These are phyloP conservation scores for Fusarium nodosum DNA, from an alignment of 2,329 filamentous ascomycete species.

Conservation along the genomic window DNA sequence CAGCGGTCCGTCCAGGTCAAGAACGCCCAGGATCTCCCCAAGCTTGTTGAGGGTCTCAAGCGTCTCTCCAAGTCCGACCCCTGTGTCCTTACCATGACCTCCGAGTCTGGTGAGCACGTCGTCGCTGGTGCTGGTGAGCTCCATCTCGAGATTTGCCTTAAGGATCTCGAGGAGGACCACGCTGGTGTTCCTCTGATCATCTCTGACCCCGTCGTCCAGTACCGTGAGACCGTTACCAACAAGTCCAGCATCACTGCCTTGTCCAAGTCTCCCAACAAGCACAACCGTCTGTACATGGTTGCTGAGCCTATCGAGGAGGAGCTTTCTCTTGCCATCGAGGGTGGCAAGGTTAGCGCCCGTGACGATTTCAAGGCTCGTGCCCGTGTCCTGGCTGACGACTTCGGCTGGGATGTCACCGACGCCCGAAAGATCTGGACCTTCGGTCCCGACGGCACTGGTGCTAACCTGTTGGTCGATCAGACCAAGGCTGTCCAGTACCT, in stretches of 20 bases:
- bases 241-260: constrained; percentile 95
- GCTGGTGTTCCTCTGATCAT: constrained; percentile 97
- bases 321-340: constrained; percentile 89
- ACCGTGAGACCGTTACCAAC: constrained; percentile 92
- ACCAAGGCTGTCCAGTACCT: constrained; percentile 99
- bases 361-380: constrained; percentile 99
- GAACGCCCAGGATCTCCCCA: constrained; percentile 99
- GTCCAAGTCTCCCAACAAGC: constrained; percentile 99
- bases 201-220: constrained; percentile 97
- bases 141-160: constrained; percentile 99
- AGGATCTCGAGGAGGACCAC: constrained; percentile 99
- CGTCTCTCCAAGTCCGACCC: constrained; percentile 99
- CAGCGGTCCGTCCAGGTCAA: constrained; percentile 99
- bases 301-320: constrained; percentile 94
- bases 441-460: constrained; percentile 95
- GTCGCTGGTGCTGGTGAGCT: constrained; percentile 99
- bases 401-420: constrained; percentile 99
- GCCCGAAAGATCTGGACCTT: constrained; percentile 99
- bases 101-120: constrained; percentile 96
- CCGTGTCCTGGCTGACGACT: constrained; percentile 94
- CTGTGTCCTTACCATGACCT: constrained; percentile 92
- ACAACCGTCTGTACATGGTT: constrained; percentile 99
- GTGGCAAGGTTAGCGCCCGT: constrained; percentile 91
- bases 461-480: constrained; percentile 99
- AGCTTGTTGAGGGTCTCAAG: constrained; percentile 99